Conservation (phyloP, 805 yeast genomes). For the Wickerhamomyces strasburgensis region DNA sequence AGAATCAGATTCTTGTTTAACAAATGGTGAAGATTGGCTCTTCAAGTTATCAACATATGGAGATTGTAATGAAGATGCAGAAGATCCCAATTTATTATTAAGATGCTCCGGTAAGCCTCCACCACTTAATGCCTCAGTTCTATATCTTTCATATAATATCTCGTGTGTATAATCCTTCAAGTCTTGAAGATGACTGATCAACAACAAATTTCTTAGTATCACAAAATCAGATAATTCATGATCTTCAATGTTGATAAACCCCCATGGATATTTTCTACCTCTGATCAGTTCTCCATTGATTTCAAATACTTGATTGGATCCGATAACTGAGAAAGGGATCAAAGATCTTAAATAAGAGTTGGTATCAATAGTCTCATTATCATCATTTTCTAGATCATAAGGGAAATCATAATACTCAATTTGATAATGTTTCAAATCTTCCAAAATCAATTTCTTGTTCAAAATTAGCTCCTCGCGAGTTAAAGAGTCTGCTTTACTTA, state of each 20-base stretch:
- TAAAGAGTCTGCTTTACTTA: constrained; percentile 81
- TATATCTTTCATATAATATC: constrained; percentile 78
- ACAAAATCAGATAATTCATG: constrained; percentile 78
- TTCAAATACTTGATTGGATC: constrained; percentile 59
- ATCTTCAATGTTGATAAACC: constrained; percentile 59
- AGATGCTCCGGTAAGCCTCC: constrained; percentile 39
- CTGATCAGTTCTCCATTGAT: constrained; percentile 37
- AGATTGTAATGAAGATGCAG: constrained; percentile 10
- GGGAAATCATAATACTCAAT: constrained; percentile 76
- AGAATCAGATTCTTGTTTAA: constrained; percentile 20
- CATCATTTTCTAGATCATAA: constrained; percentile 47
- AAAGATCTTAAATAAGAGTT: constrained; percentile 59
- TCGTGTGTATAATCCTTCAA: constrained; percentile 88
- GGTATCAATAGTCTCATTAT: constrained; percentile 61
- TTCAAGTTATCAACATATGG: constrained; percentile 3
- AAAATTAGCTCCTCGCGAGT: constrained; percentile 70
- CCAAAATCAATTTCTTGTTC: constrained; percentile 69
- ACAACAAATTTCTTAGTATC: constrained; percentile 69
- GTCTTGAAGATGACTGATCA: constrained; percentile 82
- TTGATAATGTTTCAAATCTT: constrained; percentile 66
- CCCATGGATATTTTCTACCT: constrained; percentile 56
- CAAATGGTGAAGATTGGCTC: constrained; percentile 18
- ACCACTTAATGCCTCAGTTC: constrained; percentile 79
- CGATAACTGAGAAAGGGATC: constrained; percentile 65
- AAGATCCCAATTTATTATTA: constrained; percentile 18